Evolutionary conservation across 2,329 filamentous ascomycete genomes (phyloP).

Genomic region (Nannizziopsis barbatae): DNA sequence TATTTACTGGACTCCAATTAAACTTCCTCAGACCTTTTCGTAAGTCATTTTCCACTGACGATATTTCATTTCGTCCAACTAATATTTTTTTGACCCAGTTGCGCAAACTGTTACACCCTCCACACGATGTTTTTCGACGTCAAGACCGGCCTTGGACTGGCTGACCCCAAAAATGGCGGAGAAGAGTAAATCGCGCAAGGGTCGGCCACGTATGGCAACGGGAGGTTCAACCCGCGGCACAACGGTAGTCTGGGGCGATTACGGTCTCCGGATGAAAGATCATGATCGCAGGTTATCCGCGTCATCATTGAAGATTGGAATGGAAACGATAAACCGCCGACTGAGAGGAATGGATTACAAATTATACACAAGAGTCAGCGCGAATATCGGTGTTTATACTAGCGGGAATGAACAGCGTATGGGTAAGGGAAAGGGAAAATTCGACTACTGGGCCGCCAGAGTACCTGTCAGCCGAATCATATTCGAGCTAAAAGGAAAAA

Average conservation of each 20-base stretch:
- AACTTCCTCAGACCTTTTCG: conserved; percentile 26
- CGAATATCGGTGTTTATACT: conserved; percentile 89
- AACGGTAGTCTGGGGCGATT: conserved; percentile 93
- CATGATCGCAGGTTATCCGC: conserved; percentile 86
- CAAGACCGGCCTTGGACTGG: conserved; percentile 55
- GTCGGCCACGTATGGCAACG: conserved; percentile 73
- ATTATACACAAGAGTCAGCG: conserved; percentile 79
- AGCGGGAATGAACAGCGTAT: conserved; percentile 96
- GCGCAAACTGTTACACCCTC: conserved; percentile 22
- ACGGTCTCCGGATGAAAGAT: conserved; percentile 84
- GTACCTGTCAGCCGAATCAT: conserved; percentile 83
- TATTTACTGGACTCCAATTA: conserved; percentile 28
- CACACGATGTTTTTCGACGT: conserved; percentile 61
- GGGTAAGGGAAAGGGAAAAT: conserved; percentile 97
- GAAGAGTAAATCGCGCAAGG: conserved; percentile 79
- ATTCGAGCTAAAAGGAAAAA: conserved; percentile 79
- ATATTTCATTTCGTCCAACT: conserved; percentile 13
- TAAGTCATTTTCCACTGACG: conserved; percentile 18
- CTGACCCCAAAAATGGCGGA: conserved; percentile 70
- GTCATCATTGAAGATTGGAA: conserved; percentile 73
- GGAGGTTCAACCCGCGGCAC: conserved; percentile 87
- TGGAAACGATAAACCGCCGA: conserved; percentile 82
- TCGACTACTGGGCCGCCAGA: conserved; percentile 90
- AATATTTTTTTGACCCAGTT: conserved; percentile 18
- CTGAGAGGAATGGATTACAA: conserved; percentile 86